Evolutionary conservation across 1,284 basidiomycete species (phyloP).

Genomic region (Leccinum fallax): DNA sequence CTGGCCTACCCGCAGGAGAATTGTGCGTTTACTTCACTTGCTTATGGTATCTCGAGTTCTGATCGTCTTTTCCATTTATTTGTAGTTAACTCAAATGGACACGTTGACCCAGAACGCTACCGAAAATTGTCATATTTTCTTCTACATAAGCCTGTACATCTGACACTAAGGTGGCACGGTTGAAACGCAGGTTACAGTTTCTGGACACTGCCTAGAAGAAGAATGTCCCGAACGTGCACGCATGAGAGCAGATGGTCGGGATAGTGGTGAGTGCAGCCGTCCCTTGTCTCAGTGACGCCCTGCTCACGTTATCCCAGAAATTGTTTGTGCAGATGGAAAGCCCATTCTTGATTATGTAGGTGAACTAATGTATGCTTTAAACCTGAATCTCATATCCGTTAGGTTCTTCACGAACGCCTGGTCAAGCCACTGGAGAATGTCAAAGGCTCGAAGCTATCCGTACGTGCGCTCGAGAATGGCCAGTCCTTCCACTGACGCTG

Average conservation of each 20-base stretch:
- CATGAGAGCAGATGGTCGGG: constrained; percentile 34
- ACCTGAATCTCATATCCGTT: neutral
- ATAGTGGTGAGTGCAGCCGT: constrained; percentile 35
- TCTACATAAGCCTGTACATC: constrained; percentile 35
- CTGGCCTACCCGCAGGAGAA: constrained; percentile 32
- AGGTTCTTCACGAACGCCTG: constrained; percentile 28
- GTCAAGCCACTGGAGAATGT: constrained; percentile 22
- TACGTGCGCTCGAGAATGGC: constrained; percentile 4
- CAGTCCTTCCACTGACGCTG: constrained; percentile 1
- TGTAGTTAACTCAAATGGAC: constrained; percentile 30
- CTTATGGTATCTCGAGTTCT: neutral
- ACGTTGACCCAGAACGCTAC: constrained; percentile 28
- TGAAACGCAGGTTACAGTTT: constrained; percentile 16
- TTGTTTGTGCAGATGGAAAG: constrained; percentile 24
- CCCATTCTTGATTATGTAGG: constrained; percentile 27
- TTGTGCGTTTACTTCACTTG: constrained; percentile 26
- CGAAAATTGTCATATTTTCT: constrained; percentile 39
- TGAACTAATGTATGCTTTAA: neutral
- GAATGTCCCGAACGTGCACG: constrained; percentile 19
- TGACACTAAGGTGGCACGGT: neutral
- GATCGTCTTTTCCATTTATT: neutral
- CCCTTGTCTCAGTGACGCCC: neutral
- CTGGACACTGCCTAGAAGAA: constrained; percentile 38
- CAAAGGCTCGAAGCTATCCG: constrained; percentile 25
- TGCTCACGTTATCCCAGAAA: constrained; percentile 20